These are phyloP conservation scores for Diaporthe sp. DNA, from an alignment of 2,329 filamentous ascomycete species.

Conservation along the genomic window DNA sequence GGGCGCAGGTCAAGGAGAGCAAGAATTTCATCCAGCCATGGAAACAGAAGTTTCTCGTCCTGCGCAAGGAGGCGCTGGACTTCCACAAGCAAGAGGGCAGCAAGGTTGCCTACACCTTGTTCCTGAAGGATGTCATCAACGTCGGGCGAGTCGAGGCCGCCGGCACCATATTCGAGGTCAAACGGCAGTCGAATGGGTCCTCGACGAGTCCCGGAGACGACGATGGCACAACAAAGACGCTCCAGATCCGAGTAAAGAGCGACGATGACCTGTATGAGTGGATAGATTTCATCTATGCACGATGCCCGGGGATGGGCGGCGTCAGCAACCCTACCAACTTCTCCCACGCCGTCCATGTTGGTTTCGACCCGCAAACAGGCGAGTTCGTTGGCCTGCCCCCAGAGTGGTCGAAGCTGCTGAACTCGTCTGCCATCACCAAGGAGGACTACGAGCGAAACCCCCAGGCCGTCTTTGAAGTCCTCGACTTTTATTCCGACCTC, in stretches of 20 bases:
- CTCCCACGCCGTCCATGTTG: constrained; percentile 95
- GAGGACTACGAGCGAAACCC: constrained; percentile 99
- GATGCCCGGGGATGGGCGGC: constrained; percentile 96
- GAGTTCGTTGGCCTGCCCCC: constrained; percentile 94
- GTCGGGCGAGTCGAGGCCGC: constrained; percentile 92
- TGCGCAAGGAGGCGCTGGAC: constrained; percentile 92
- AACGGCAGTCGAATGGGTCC: constrained; percentile 74
- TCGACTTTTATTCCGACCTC: constrained; percentile 88
- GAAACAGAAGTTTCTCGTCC: constrained; percentile 92
- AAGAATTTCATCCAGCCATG: constrained; percentile 84
- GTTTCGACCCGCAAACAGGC: constrained; percentile 94
- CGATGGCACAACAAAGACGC: constrained; percentile 82
- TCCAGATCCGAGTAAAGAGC: constrained; percentile 93
- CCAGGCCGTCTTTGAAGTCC: constrained; percentile 82
- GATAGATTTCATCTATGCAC: constrained; percentile 98
- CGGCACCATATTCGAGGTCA: constrained; percentile 94
- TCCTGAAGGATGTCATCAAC: constrained; percentile 87
- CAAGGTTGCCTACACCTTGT: constrained; percentile 87
- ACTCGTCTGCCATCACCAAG: constrained; percentile 96
- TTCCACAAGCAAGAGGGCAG: constrained; percentile 93
- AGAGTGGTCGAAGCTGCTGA: constrained; percentile 97
- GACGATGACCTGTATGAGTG: constrained; percentile 98
- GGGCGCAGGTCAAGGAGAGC: constrained; percentile 90
- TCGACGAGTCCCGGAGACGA: constrained; percentile 80
- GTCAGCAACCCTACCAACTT: constrained; percentile 99